Conservation (phyloP, 1,284 basidiomycete genomes). For the Trametes versicolor region DNA sequence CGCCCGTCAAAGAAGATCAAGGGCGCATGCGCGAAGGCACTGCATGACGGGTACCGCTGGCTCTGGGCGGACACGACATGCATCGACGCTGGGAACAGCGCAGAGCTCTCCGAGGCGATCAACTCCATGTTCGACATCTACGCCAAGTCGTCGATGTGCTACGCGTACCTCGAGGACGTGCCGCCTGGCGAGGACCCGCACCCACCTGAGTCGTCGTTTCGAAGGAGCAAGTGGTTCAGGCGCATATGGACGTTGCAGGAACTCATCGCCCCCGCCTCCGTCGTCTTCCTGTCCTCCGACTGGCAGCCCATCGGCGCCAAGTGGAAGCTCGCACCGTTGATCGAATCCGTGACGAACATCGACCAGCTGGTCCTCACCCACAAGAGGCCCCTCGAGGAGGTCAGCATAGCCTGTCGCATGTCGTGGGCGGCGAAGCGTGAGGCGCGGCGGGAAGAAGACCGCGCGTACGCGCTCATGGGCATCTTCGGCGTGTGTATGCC, state of each 20-base stretch:
- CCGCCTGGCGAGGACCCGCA: slow-evolving; percentile 19
- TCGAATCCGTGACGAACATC: slow-evolving; percentile 30
- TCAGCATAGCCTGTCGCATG: slow-evolving; percentile 33
- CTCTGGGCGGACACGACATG: slow-evolving; percentile 32
- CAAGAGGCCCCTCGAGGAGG: slow-evolving; percentile 21
- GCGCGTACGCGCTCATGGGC: slow-evolving; percentile 33
- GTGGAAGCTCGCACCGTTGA: slow-evolving; percentile 22
- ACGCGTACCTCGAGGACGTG: slow-evolving; percentile 32
- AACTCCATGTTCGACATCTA: slow-evolving; percentile 33
- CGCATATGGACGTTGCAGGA: slow-evolving; percentile 34
- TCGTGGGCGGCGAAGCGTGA: slow-evolving; percentile 29
- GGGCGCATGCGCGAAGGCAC: slow-evolving; percentile 23
- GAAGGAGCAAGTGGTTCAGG: slow-evolving; percentile 26
- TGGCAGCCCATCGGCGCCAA: slow-evolving; percentile 28
- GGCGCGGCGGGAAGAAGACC: slow-evolving; percentile 28
- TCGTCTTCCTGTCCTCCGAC: slow-evolving; percentile 29
- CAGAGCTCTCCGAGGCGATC: slow-evolving; percentile 34
- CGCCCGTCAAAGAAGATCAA: slow-evolving; percentile 24
- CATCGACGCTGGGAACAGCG: slow-evolving; percentile 32
- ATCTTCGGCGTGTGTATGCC: slow-evolving; percentile 32
- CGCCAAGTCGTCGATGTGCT: slow-evolving; percentile 29
- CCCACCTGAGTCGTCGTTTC: slow-evolving; percentile 17
- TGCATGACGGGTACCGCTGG: slow-evolving; percentile 25
- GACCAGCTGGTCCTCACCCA: slow-evolving; percentile 28
- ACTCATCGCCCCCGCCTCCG: slow-evolving; percentile 28